Evolutionary conservation across 2,329 filamentous ascomycete genomes (phyloP).

Genomic region (Penicillium sp.): DNA sequence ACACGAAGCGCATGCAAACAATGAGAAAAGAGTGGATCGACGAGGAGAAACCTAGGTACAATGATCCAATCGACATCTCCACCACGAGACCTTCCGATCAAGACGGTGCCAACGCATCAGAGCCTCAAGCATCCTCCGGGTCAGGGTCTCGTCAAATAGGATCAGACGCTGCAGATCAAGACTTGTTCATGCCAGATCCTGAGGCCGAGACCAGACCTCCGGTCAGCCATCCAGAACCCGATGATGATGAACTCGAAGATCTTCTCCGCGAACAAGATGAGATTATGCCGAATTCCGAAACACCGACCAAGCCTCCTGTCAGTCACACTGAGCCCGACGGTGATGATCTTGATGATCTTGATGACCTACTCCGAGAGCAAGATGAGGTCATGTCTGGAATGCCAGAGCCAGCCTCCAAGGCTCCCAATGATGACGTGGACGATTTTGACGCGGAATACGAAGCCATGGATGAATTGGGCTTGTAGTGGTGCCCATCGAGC

Average conservation of each 20-base stretch:
- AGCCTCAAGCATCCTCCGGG: not conserved
- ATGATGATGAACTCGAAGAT: conserved; percentile 55
- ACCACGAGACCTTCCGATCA: conserved; percentile 5
- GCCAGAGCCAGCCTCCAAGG: conserved; percentile 2
- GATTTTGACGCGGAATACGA: conserved; percentile 66
- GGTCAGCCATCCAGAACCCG: conserved; percentile 32
- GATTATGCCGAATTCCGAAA: conserved; percentile 30
- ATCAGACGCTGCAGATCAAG: conserved; percentile 11
- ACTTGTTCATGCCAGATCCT: conserved; percentile 36
- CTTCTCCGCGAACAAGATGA: conserved; percentile 54
- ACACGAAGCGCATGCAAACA: conserved; percentile 74
- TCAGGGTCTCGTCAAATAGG: not conserved
- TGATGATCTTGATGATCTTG: conserved; percentile 57
- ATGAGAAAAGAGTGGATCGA: conserved; percentile 83
- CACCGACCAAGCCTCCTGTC: conserved; percentile 4
- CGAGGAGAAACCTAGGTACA: conserved; percentile 54
- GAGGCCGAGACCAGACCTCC: conserved; percentile 11
- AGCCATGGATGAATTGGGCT: conserved; percentile 56
- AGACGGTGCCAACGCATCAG: not conserved
- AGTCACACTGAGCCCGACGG: conserved; percentile 40
- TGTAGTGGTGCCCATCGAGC: conserved; percentile 13
- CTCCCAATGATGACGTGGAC: conserved; percentile 10
- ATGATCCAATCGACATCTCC: conserved; percentile 1
- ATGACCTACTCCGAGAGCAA: conserved; percentile 57
- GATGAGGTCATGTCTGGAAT: conserved; percentile 22